phyloP scores from a whole-genome alignment of 306 rosid species.

The Prunus fruticosa region DNA sequence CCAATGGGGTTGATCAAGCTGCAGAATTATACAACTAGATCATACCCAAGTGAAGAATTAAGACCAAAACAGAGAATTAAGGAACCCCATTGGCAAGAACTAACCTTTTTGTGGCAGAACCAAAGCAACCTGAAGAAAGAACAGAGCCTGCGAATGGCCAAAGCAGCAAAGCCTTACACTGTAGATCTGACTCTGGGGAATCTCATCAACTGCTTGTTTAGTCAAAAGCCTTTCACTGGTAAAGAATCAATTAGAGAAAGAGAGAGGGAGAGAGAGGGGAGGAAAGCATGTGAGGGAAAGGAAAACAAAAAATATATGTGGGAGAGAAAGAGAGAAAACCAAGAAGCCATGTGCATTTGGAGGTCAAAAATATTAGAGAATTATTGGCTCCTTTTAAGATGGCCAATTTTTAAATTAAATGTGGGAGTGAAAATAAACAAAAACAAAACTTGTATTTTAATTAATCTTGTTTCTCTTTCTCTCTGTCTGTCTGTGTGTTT shows the following conservation, averaged over 20 bases:
- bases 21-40: constrained; percentile 2
- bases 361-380: constrained; percentile 76
- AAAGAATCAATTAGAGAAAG: constrained; percentile 19
- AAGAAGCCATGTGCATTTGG: constrained; percentile 93
- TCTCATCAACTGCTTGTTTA: constrained; percentile 48
- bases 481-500: constrained; percentile 9
- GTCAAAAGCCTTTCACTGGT: constrained; percentile 51
- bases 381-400: constrained; percentile 29
- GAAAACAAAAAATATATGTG: constrained; percentile 26
- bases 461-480: neutral
- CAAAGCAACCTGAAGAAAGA: constrained; percentile 19
- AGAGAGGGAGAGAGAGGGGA: constrained; percentile 16
- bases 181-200: constrained; percentile 69
- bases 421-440: no score
- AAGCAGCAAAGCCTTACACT: constrained; percentile 26
- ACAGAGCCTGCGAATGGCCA: constrained; percentile 34
- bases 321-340: constrained; percentile 63
- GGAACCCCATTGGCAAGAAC: constrained; percentile 3
- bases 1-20: constrained; percentile 8
- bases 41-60: neutral
- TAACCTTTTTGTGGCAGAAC: constrained; percentile 41
- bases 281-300: constrained; percentile 47
- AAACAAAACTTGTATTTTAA: neutral
- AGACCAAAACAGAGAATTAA: neutral
- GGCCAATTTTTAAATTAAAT: neutral